Percentiles rank a stretch among this genome's conserved stretches.
phyloP scores from a whole-genome alignment of 768 basidiomycete genomes.

The Hericium rajendrae region DNA sequence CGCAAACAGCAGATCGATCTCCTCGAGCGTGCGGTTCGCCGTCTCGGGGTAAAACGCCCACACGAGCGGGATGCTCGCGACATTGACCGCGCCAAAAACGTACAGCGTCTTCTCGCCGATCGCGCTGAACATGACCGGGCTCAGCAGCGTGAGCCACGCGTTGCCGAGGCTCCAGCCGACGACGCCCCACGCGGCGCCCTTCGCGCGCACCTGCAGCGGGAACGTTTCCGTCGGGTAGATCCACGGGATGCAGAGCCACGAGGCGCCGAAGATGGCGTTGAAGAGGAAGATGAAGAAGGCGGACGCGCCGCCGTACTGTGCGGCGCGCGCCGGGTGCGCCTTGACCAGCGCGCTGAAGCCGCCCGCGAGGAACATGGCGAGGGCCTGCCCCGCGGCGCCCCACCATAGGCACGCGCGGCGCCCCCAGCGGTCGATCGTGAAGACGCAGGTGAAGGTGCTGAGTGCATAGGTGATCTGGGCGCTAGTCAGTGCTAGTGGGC shows the following conservation, averaged over 20 bases:
- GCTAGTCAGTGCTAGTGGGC: slow-evolving; percentile 13
- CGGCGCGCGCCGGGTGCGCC: too few species aligned
- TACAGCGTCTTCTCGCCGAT: slow-evolving; percentile 36
- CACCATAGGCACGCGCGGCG: too few species aligned
- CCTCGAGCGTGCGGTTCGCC: slow-evolving; percentile 35
- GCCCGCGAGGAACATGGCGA: too few species aligned
- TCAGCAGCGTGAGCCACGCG: slow-evolving; percentile 34
- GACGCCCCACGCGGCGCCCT: slow-evolving; percentile 37
- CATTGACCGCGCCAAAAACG: slow-evolving; percentile 34
- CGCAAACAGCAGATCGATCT: slow-evolving; percentile 36
- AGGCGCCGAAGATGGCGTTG: too few species aligned
- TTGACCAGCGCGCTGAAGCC: too few species aligned
- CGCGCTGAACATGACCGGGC: slow-evolving; percentile 33
- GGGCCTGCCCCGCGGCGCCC: too few species aligned
- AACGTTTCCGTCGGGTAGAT: slow-evolving; percentile 22
- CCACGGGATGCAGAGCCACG: too few species aligned
- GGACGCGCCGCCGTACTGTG: too few species aligned
- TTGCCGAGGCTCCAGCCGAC: slow-evolving; percentile 34
- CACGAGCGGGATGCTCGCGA: slow-evolving; percentile 32
- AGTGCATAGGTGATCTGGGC: too few species aligned
- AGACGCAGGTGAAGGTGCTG: too few species aligned
- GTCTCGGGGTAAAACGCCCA: slow-evolving; percentile 38
- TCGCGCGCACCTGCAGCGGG: slow-evolving; percentile 33
- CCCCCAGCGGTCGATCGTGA: too few species aligned
- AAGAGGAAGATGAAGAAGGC: too few species aligned